Evolutionary conservation across 352 stramenopile genomes (phyloP), one percentile per base, ranked within the genome.

Genomic region (Phytophthora pluvialis): DNA sequence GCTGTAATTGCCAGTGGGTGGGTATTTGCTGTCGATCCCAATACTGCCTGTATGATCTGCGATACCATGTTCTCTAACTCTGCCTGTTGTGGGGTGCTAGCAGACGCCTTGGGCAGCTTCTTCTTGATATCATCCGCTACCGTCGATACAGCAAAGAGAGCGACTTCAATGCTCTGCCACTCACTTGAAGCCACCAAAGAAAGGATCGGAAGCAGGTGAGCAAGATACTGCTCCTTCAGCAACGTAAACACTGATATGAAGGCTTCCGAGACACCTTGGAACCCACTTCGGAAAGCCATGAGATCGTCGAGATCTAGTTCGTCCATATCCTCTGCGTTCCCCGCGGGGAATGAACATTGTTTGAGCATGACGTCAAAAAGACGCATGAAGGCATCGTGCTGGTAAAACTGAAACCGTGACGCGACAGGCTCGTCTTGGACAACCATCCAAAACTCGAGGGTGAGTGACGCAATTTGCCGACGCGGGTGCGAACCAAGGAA

Each of bases 381-480:
- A 15, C 70, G 75, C 21, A 77, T 40, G 44, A 86, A 92, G 1
- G 79, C 80, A 31, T 88, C 75, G 15, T 70, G 70, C 60, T 84
- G 75, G 64, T 80, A 90, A 65, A 83, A 92, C 1, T 58, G 42
- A 42, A 76, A 57, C 8, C 83, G 81, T 32, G 78, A 77, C 10
- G 67, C 70, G 5, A 92, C 81, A n/a, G 81, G 78, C 36, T 86
- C 78, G n/a, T 90, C 83, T 40, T 89, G 79, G 38, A 89, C 77
- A 1, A 90, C 50, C 4, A 89, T 53, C 83, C 83, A 92, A 53
- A 92, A 92, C 54, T 92, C 83, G 2, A 92, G 70, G 18, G 83
- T 89, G 29, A 92, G 69, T 11, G 80, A 89, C 25, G 83, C 81
- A 31, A 92, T 92, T 58, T 90, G 81, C 6, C 83, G 79, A n/a